A percentile compares a stretch with the other conserved stretches of the same genome.
Evolutionary conservation across 768 basidiomycete species (phyloP).

Genomic region (Tulasnella sp.): DNA sequence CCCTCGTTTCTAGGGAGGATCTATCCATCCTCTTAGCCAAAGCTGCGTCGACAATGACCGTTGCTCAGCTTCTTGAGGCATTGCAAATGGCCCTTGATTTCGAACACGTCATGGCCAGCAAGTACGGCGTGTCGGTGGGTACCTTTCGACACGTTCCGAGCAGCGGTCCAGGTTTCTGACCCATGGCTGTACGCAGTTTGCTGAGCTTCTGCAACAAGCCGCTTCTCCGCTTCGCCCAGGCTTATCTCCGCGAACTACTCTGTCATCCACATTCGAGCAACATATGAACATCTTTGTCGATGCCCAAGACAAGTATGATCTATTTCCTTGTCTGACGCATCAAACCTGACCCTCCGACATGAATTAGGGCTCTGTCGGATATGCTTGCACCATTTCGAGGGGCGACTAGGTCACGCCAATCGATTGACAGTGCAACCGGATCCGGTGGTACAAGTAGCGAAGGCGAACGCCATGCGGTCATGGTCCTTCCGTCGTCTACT

Average conservation of each 20-base stretch:
- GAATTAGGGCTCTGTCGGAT: conserved; percentile 70
- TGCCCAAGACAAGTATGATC: conserved; percentile 83
- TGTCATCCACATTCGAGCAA: conserved; percentile 87
- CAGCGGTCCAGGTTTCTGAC: not conserved
- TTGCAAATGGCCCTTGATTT: conserved; percentile 86
- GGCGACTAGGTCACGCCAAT: conserved; percentile 52
- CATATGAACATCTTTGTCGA: conserved; percentile 93
- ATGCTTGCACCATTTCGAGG: conserved; percentile 83
- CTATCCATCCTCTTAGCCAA: conserved; percentile 76
- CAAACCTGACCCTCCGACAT: not conserved
- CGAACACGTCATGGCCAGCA: conserved; percentile 72
- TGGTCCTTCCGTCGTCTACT: conserved; percentile 87
- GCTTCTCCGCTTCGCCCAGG: conserved; percentile 2
- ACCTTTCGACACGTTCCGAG: not conserved
- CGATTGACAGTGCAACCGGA: conserved; percentile 49
- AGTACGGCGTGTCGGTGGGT: conserved; percentile 71
- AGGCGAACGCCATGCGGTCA: conserved; percentile 48
- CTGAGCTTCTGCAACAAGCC: conserved; percentile 29
- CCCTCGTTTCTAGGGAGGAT: conserved; percentile 59
- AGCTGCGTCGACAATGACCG: conserved; percentile 63
- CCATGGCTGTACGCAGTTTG: conserved; percentile 30
- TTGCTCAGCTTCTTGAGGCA: conserved; percentile 77
- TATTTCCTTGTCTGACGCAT: not conserved
- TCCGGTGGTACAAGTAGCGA: conserved; percentile 39
- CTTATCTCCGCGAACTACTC: conserved; percentile 44